phyloP scores from a whole-genome alignment of 208 protist species.

The Eutreptiella sp. region DNA sequence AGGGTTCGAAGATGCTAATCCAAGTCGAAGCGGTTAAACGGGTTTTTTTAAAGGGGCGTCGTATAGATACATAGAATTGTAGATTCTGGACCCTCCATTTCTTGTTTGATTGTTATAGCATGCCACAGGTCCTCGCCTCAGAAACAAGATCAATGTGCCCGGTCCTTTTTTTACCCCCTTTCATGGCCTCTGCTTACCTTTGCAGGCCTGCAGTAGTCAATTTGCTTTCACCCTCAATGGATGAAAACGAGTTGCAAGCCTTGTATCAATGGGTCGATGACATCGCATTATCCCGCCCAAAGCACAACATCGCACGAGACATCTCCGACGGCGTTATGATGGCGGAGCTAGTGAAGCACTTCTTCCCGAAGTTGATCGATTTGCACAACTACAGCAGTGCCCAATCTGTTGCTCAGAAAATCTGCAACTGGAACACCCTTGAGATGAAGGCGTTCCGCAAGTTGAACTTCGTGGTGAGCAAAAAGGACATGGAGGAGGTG shows the following conservation, averaged over 20 bases:
- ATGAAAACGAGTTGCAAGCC: slow-evolving; percentile 86
- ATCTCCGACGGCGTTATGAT: slow-evolving; percentile 95
- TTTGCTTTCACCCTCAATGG: slow-evolving; percentile 45
- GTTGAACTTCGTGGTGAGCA: slow-evolving; percentile 77
- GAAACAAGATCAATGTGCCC: no score
- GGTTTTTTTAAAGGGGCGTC: no score
- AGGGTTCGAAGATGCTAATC: no score
- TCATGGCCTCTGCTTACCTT: no score
- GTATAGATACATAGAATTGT: no score
- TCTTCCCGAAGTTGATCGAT: slow-evolving; percentile 93
- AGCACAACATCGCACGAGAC: slow-evolving; percentile 93
- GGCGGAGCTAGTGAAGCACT: slow-evolving; percentile 91
- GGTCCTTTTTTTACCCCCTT: no score
- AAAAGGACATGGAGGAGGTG: slow-evolving; percentile 79
- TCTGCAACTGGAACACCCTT: slow-evolving; percentile 93
- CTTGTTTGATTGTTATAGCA: no score
- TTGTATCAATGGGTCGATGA: slow-evolving; percentile 95
- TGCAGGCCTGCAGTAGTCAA: no score
- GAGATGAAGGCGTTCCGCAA: slow-evolving; percentile 87
- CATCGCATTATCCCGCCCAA: slow-evolving; percentile 89
- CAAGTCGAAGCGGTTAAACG: no score
- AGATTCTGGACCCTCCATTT: no score
- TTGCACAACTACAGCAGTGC: slow-evolving; percentile 94
- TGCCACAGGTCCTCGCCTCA: no score
- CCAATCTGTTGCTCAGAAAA: slow-evolving; percentile 76